These are phyloP conservation scores for Eutypa lata DNA, from an alignment of 2,329 filamentous ascomycete genomes.

Conservation along the genomic window DNA sequence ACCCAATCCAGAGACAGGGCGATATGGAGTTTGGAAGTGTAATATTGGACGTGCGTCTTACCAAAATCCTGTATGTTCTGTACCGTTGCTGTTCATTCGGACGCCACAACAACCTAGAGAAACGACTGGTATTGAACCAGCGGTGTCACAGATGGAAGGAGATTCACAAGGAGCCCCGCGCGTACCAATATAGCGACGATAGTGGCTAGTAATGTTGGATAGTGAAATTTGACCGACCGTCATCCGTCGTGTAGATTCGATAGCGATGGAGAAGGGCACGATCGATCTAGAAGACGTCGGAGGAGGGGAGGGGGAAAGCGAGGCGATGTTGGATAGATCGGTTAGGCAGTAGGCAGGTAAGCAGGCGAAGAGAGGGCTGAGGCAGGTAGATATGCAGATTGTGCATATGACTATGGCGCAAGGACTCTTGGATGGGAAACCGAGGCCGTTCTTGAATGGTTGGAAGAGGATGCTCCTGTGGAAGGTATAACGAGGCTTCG, in stretches of 20 bases:
- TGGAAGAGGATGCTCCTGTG: neutral
- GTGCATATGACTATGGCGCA: constrained; percentile 1
- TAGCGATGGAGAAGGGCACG: neutral
- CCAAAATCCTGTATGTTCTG: neutral
- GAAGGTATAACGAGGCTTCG: neutral
- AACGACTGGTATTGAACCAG: neutral
- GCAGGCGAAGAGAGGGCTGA: neutral
- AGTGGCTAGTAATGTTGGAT: neutral
- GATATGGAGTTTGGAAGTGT: neutral
- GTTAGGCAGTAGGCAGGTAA: neutral
- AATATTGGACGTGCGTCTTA: neutral
- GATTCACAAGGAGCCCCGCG: neutral
- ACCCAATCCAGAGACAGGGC: neutral
- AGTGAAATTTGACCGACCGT: neutral
- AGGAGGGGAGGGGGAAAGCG: neutral
- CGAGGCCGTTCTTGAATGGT: neutral
- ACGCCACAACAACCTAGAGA: neutral
- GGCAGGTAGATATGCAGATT: neutral
- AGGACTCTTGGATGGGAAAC: neutral
- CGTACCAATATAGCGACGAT: neutral
- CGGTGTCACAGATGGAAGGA: neutral
- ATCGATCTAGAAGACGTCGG: neutral
- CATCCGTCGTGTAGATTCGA: neutral
- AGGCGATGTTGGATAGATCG: neutral
- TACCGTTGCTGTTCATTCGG: neutral